Base-by-base conservation (phyloP, 306 rosid species). In the Nissolia schottii region DNA sequence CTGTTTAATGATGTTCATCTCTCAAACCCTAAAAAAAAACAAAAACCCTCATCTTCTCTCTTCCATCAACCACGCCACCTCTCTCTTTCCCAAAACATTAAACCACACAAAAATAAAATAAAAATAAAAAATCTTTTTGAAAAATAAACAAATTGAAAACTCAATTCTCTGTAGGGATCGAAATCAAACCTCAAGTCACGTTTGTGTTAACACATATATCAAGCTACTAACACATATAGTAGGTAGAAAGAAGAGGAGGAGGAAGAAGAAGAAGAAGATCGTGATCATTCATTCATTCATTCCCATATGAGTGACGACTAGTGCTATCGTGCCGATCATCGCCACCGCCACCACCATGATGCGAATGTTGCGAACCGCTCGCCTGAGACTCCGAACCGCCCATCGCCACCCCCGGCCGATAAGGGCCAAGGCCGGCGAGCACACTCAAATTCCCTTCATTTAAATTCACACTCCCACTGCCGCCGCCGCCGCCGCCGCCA, bases 361-460 rank as follows among this genome's bases (percentile, higher is more conserved):
- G 97, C 0, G 97, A 92, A 32, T 86, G 94, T 20, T n/a, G n/a
- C n/a, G 92, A 86, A 14, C 89, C 96, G 12, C 88, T 86, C 0
- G 85, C 87, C 49, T 79, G 90, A 4, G 90, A 77, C 16, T 89
- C 95, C n/a, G 91, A 80, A 11, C 85, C 70, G 0, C 76, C 82
- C 0, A 86, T 77, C 16, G 73, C 53, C 6, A n/a, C n/a, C n/a
- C n/a, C n/a, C n/a, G 83, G 85, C 40, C 98, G 83, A 50, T 90
- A 92, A 0, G 89, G 95, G 56, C 83, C 90, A 0, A 92, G 85
- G 0, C 96, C 90, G 0, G 96, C 83, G 0, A 92, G 86, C 87
- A 92, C 88, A 25, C 83, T 87, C 48, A 92, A 78, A 73, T 92
- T 92, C 1, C 85, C 88, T 35, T 90, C 92, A 25, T 61, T 83